These are phyloP conservation scores for Sisymbrium irio DNA, from an alignment of 345 rosid genomes.

Conservation along the genomic window DNA sequence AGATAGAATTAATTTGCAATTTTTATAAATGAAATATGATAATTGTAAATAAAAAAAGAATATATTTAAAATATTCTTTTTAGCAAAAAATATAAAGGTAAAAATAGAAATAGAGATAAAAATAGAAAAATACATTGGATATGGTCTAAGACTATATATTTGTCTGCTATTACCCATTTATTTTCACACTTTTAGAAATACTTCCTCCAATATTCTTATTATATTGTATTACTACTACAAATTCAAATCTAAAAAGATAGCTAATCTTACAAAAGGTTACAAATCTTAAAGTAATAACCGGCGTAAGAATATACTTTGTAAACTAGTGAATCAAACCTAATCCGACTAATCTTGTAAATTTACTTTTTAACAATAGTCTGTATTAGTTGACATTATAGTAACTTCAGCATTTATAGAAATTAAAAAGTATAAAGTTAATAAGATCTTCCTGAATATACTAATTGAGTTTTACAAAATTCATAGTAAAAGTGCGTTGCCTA, in stretches of 20 bases:
- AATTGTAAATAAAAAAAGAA: too few species aligned
- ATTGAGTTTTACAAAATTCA: neutral
- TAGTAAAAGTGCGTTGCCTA: conserved; percentile 2
- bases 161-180: neutral
- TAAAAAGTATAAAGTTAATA: neutral
- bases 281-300: neutral
- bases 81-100: too few species aligned
- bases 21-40: too few species aligned
- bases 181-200: neutral
- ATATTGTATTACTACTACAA: neutral
- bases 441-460: neutral
- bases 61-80: too few species aligned
- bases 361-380: neutral
- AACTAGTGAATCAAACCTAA: neutral
- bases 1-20: too few species aligned
- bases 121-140: too few species aligned
- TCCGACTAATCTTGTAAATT: neutral
- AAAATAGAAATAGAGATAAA: too few species aligned
- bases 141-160: neutral
- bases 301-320: neutral
- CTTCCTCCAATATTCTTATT: neutral
- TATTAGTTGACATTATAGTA: neutral
- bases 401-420: neutral
- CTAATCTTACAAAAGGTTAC: neutral
- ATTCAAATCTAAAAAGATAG: neutral